These are phyloP conservation scores for Claviceps purpurea DNA, from an alignment of 2,329 filamentous ascomycete species.

Conservation along the genomic window DNA sequence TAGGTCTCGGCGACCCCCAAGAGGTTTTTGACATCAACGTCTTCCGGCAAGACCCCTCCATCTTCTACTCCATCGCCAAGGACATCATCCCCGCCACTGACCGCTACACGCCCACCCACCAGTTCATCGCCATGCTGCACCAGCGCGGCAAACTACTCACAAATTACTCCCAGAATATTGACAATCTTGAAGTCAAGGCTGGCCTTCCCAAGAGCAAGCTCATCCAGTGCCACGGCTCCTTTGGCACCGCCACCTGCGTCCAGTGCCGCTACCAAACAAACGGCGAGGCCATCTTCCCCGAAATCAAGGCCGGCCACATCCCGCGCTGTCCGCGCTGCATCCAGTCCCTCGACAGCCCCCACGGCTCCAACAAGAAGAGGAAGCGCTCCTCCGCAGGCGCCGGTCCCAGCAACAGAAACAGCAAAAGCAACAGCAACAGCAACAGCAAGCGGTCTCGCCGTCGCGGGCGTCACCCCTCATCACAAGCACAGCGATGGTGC, in stretches of 20 bases:
- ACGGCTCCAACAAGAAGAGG: constrained; percentile 23
- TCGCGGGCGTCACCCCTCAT: too few relatives aligned
- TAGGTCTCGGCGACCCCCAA: constrained; percentile 73
- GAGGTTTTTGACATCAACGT: constrained; percentile 88
- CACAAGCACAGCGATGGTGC: constrained; percentile 14
- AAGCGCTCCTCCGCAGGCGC: constrained; percentile 23
- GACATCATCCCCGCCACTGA: constrained; percentile 75
- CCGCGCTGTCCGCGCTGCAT: constrained; percentile 66
- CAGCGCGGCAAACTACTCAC: constrained; percentile 80
- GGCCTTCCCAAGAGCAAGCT: constrained; percentile 71
- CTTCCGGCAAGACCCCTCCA: constrained; percentile 73
- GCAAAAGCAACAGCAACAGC: background rate
- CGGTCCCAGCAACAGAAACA: constrained; percentile 14
- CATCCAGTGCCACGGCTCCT: constrained; percentile 92
- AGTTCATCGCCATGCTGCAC: constrained; percentile 83
- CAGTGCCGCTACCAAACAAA: constrained; percentile 62
- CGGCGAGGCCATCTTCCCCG: constrained; percentile 65
- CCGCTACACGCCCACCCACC: constrained; percentile 80
- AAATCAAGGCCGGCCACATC: constrained; percentile 63
- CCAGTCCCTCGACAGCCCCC: constrained; percentile 29
- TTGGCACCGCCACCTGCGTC: constrained; percentile 81
- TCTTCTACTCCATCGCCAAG: constrained; percentile 85
- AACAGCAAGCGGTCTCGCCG: too few relatives aligned
- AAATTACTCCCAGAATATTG: constrained; percentile 98
- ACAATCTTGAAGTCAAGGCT: constrained; percentile 82